phyloP scores from a whole-genome alignment of 2,329 filamentous ascomycete species.

The Daldinia eschscholtzii region DNA sequence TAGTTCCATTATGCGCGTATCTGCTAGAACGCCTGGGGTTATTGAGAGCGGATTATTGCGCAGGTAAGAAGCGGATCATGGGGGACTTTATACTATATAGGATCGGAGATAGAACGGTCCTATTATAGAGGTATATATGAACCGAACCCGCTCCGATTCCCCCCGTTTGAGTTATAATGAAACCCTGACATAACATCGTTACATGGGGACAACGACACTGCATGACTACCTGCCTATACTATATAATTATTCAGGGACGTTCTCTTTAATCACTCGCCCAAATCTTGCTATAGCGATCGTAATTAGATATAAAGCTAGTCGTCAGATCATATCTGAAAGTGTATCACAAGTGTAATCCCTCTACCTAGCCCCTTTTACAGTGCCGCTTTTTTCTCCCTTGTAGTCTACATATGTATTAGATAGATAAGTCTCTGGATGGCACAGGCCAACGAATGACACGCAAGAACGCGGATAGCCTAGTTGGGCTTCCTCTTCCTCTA shows the following conservation, averaged over 20 bases:
- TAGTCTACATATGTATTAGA: too few species aligned
- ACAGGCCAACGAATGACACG: neutral
- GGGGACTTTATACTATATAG: neutral
- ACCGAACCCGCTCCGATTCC: conserved; percentile 8
- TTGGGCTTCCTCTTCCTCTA: neutral
- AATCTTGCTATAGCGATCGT: too few species aligned
- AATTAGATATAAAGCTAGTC: too few species aligned
- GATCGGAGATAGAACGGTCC: neutral
- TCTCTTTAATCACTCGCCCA: neutral
- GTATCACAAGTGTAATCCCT: too few species aligned
- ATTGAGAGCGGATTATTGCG: neutral
- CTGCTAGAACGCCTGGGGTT: neutral
- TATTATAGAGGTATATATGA: conserved; percentile 6
- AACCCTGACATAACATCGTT: conserved; percentile 4
- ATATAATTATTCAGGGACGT: neutral
- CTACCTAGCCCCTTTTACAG: too few species aligned
- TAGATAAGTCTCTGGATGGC: neutral
- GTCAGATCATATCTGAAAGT: too few species aligned
- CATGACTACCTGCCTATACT: neutral
- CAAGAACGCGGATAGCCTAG: neutral
- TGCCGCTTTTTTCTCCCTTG: too few species aligned
- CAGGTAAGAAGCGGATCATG: neutral
- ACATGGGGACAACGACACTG: neutral
- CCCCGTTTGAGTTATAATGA: conserved; percentile 20
- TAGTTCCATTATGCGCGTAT: conserved; percentile 8